These are phyloP conservation scores for Entomophthora muscae DNA, from an alignment of 371 early-diverging fungal genomes.

Conservation along the genomic window DNA sequence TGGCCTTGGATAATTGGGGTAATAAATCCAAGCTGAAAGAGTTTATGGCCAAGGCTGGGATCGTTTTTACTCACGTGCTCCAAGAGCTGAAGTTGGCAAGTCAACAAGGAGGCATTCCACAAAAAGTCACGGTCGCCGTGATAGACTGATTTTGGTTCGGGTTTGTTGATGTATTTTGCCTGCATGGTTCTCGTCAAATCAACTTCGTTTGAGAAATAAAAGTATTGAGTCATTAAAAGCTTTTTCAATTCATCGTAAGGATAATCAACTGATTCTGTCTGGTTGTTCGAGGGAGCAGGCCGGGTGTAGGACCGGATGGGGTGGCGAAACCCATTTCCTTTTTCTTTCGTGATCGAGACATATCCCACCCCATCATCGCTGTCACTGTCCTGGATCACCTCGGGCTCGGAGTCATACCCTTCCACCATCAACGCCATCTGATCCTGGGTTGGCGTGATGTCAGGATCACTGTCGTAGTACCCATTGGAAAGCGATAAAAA, in stretches of 20 bases:
- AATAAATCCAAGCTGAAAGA: conserved; percentile 49
- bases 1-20: conserved; percentile 47
- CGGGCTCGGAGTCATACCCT: neutral
- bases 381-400: conserved; percentile 15
- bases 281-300: neutral
- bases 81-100: conserved; percentile 53
- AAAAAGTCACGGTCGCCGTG: conserved; percentile 54
- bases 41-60: conserved; percentile 39
- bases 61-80: conserved; percentile 27
- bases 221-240: conserved; percentile 44
- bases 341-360: neutral
- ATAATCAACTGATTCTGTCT: neutral
- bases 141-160: conserved; percentile 8
- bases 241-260: conserved; percentile 42
- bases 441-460: conserved; percentile 18
- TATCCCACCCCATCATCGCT: neutral
- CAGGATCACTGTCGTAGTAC: conserved; percentile 29
- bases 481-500: conserved; percentile 40
- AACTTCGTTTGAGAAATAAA: conserved; percentile 56
- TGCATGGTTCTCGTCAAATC: conserved; percentile 55
- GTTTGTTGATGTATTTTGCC: conserved; percentile 21
- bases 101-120: conserved; percentile 77
- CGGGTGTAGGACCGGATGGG: neutral
- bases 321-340: neutral
- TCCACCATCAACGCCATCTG: conserved; percentile 17